A percentile compares a stretch with the other conserved stretches of the same genome.
phyloP scores from a whole-genome alignment of 2,329 filamentous ascomycete genomes.

The Pleoardoris graminearum region DNA sequence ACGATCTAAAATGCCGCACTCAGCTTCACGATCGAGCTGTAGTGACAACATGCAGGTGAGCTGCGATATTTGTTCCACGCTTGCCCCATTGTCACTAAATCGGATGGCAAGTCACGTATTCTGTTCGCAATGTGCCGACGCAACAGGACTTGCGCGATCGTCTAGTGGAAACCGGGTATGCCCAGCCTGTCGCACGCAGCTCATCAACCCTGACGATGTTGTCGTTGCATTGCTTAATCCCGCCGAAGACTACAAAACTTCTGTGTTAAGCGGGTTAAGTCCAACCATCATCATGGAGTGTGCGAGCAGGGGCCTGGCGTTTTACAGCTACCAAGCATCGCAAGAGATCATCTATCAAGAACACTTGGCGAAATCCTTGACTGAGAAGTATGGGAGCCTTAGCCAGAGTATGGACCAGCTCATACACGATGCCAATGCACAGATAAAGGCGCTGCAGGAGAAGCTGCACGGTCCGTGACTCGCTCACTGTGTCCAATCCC shows the following conservation, averaged over 20 bases:
- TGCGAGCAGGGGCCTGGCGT: constrained; percentile 74
- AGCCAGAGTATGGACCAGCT: constrained; percentile 71
- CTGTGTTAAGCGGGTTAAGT: constrained; percentile 78
- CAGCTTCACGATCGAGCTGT: constrained; percentile 72
- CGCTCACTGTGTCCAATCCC: background rate
- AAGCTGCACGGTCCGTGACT: constrained; percentile 62
- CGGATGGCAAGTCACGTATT: constrained; percentile 69
- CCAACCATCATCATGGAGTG: constrained; percentile 86
- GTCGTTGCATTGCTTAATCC: constrained; percentile 73
- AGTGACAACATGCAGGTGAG: constrained; percentile 85
- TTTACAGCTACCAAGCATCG: constrained; percentile 84
- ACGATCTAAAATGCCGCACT: constrained; percentile 73
- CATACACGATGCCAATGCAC: constrained; percentile 72
- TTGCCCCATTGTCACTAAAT: constrained; percentile 42
- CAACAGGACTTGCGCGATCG: constrained; percentile 63
- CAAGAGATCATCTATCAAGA: constrained; percentile 86
- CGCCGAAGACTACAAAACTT: constrained; percentile 87
- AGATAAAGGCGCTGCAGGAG: constrained; percentile 68
- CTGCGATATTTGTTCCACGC: constrained; percentile 5
- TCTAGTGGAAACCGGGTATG: constrained; percentile 63
- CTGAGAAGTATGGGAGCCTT: constrained; percentile 69
- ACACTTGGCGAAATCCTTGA: constrained; percentile 69
- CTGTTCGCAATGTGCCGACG: constrained; percentile 73
- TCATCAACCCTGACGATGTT: constrained; percentile 75
- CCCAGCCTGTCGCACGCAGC: constrained; percentile 72